Percentiles rank a stretch among this genome's conserved stretches.
Conservation (phyloP, 495 filamentous ascomycete genomes). For the Penicillium salamii region DNA sequence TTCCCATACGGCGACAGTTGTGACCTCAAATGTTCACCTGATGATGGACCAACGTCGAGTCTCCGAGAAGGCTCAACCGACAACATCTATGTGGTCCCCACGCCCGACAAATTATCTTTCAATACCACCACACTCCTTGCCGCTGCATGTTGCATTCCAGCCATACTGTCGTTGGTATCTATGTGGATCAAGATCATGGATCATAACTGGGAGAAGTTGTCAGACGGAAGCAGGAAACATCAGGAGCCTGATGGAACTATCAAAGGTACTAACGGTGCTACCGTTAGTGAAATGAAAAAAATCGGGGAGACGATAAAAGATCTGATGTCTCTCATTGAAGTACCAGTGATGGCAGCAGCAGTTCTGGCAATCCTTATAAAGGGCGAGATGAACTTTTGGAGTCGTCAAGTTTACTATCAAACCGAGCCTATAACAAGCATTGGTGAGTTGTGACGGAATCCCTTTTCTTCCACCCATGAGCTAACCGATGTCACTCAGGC, state of each 20-base stretch:
- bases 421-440: constrained; percentile 55
- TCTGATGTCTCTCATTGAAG: constrained; percentile 47
- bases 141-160: constrained; percentile 58
- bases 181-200: constrained; percentile 60
- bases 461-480: neutral
- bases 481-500: constrained; percentile 21
- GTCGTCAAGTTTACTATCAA: constrained; percentile 44
- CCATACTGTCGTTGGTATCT: constrained; percentile 52
- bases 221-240: constrained; percentile 20
- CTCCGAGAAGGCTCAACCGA: constrained; percentile 47
- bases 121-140: constrained; percentile 53
- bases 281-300: constrained; percentile 42
- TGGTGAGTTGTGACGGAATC: constrained; percentile 32
- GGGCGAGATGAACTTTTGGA: constrained; percentile 60
- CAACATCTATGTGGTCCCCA: constrained; percentile 56
- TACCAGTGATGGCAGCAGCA: constrained; percentile 52
- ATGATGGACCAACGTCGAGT: constrained; percentile 44
- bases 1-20: constrained; percentile 31
- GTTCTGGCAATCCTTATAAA: constrained; percentile 53
- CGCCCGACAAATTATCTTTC: constrained; percentile 48
- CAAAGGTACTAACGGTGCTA: constrained; percentile 54
- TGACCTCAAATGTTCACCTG: constrained; percentile 38
- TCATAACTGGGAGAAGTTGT: constrained; percentile 48
- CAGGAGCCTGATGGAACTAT: constrained; percentile 36
- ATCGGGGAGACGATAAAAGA: constrained; percentile 43